Evolutionary conservation across 805 yeast genomes (phyloP).

Genomic region (Wickerhamiella occidentalis): DNA sequence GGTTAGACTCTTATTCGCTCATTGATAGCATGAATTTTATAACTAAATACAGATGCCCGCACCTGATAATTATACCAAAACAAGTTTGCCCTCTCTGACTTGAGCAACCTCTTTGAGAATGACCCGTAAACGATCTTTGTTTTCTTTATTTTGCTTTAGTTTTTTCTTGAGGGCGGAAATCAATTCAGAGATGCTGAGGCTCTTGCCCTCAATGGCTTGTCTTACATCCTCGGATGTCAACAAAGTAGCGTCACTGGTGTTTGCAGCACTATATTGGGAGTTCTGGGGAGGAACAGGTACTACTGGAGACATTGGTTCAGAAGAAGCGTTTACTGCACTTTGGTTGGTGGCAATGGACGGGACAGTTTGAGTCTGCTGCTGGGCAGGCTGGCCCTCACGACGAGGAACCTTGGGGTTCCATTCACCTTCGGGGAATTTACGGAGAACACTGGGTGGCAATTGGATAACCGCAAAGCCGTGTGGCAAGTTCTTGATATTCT

Average conservation of each 20-base stretch:
- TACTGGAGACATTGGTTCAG: slow-evolving; percentile 14
- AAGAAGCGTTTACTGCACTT: slow-evolving; percentile 3
- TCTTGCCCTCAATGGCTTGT: slow-evolving; percentile 38
- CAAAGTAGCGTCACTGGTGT: slow-evolving; percentile 31
- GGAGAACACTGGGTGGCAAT: slow-evolving; percentile 48
- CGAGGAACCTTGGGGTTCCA: slow-evolving; percentile 62
- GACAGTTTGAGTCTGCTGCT: neutral
- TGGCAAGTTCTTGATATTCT: slow-evolving; percentile 34
- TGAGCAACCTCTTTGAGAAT: slow-evolving; percentile 47
- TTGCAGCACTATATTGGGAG: slow-evolving; percentile 25
- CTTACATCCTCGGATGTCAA: slow-evolving; percentile 66
- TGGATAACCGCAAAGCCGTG: slow-evolving; percentile 49
- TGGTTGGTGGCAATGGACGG: neutral
- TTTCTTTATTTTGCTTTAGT: slow-evolving; percentile 50
- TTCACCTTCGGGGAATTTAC: slow-evolving; percentile 62
- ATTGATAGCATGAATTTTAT: neutral
- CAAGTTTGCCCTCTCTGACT: slow-evolving; percentile 35
- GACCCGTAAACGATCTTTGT: slow-evolving; percentile 46
- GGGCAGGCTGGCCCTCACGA: slow-evolving; percentile 10
- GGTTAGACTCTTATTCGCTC: no score
- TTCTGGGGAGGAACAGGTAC: neutral
- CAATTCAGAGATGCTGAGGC: slow-evolving; percentile 47
- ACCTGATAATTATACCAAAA: neutral
- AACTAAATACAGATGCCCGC: neutral
- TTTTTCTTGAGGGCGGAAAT: slow-evolving; percentile 49